phyloP scores from a whole-genome alignment of 139 green algal species.

The Chlamydomonas schloesseri region DNA sequence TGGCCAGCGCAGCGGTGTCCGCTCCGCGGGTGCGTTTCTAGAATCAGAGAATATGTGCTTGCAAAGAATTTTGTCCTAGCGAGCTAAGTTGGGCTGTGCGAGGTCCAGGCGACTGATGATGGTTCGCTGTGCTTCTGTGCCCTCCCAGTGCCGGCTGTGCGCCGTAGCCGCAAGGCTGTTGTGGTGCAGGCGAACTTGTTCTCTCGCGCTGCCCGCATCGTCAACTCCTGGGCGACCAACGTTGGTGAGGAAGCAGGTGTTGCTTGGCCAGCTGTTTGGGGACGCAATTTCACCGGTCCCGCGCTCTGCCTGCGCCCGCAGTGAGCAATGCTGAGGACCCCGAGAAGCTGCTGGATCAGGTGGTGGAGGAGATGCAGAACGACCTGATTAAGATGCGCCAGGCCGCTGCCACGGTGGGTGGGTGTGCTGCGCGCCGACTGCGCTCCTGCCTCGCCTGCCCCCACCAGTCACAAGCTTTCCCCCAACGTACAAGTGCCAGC shows the following conservation, averaged over 20 bases:
- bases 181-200: slow-evolving; percentile 93
- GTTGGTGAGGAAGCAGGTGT: slow-evolving; percentile 67
- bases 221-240: slow-evolving; percentile 93
- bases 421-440: neutral
- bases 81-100: neutral
- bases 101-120: neutral
- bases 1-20: slow-evolving; percentile 11
- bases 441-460: no score
- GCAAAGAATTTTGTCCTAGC: neutral
- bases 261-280: no score
- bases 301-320: slow-evolving; percentile 43
- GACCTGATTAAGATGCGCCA: slow-evolving; percentile 99
- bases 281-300: neutral
- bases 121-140: neutral
- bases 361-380: slow-evolving; percentile 97
- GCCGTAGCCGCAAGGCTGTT: slow-evolving; percentile 50
- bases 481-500: no score
- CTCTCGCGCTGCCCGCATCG: slow-evolving; percentile 80
- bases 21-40: neutral
- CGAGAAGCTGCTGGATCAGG: slow-evolving; percentile 98
- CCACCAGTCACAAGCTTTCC: no score
- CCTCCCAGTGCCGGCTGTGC: neutral
- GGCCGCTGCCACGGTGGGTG: slow-evolving; percentile 89
- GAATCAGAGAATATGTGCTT: neutral
- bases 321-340: slow-evolving; percentile 92